phyloP scores from a whole-genome alignment of 371 early-diverging fungal species.

The Gilbertella persicaria region DNA sequence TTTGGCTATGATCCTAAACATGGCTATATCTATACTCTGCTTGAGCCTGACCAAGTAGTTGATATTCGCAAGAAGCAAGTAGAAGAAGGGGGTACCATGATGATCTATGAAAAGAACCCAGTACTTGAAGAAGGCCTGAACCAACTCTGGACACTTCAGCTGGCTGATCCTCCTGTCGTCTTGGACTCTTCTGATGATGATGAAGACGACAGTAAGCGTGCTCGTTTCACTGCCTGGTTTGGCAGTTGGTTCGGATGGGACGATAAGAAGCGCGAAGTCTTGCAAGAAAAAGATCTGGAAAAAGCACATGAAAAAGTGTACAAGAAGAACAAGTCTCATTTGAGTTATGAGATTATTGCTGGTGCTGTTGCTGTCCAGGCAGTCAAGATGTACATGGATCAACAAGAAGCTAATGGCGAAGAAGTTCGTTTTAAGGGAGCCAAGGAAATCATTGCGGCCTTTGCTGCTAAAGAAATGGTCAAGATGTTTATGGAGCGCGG shows the following conservation, averaged over 20 bases:
- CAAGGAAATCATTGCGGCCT: constrained; percentile 55
- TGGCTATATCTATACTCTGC: constrained; percentile 34
- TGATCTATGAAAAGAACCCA: constrained; percentile 38
- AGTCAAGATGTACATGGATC: constrained; percentile 47
- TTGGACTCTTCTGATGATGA: constrained; percentile 44
- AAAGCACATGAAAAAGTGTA: constrained; percentile 49
- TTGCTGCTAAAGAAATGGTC: constrained; percentile 50
- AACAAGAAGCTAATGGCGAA: constrained; percentile 38
- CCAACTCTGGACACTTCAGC: constrained; percentile 40
- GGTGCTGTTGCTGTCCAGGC: constrained; percentile 67
- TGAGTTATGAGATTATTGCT: constrained; percentile 57
- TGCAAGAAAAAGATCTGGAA: constrained; percentile 36
- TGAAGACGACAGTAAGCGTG: constrained; percentile 42
- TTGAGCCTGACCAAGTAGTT: constrained; percentile 29
- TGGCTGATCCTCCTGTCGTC: constrained; percentile 41
- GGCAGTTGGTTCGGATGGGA: constrained; percentile 50
- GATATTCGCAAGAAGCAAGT: constrained; percentile 35
- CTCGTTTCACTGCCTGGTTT: constrained; percentile 44
- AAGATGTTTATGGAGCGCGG: constrained; percentile 31
- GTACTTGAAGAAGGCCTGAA: constrained; percentile 29
- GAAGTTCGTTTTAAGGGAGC: constrained; percentile 40
- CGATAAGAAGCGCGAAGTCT: constrained; percentile 26
- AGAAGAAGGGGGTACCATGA: constrained; percentile 33
- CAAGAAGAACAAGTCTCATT: constrained; percentile 39
- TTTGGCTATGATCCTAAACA: constrained; percentile 36